A percentile compares a stretch with the other conserved stretches of the same genome.
Conservation (phyloP, 495 filamentous ascomycete genomes). For the Talaromyces wortmannii region DNA sequence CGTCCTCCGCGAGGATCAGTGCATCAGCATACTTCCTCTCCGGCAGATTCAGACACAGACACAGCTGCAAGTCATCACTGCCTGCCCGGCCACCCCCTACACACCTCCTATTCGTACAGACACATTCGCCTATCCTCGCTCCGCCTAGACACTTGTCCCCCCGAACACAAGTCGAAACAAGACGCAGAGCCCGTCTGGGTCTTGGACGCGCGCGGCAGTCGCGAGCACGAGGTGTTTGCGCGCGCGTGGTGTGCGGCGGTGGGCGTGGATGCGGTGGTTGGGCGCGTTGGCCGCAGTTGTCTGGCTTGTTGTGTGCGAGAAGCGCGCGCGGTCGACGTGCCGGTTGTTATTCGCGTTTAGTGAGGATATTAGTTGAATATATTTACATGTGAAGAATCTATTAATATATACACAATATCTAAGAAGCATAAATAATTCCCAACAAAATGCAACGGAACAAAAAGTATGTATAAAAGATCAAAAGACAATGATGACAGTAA, state of each 20-base stretch:
- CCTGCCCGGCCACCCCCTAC: slow-evolving; percentile 55
- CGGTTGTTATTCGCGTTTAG: slow-evolving; percentile 43
- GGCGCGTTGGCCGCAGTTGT: slow-evolving; percentile 55
- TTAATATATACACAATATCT: no score
- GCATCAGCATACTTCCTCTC: slow-evolving; percentile 30
- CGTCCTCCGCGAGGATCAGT: slow-evolving; percentile 41
- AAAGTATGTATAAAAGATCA: no score
- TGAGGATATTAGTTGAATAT: no score
- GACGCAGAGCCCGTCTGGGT: slow-evolving; percentile 43
- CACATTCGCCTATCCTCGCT: slow-evolving; percentile 47
- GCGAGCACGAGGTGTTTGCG: slow-evolving; percentile 56
- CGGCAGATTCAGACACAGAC: not conserved
- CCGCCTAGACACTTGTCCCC: slow-evolving; percentile 16
- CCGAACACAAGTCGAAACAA: slow-evolving; percentile 7
- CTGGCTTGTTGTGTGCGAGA: slow-evolving; percentile 64
- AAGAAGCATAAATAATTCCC: no score
- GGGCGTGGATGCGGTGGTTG: slow-evolving; percentile 63
- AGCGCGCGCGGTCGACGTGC: slow-evolving; percentile 58
- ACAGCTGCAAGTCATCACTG: slow-evolving; percentile 14
- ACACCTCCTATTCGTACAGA: slow-evolving; percentile 53
- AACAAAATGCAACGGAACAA: no score
- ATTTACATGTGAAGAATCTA: no score
- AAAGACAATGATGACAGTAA: no score
- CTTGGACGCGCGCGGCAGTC: slow-evolving; percentile 41
- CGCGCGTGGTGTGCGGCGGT: slow-evolving; percentile 63